Evolutionary conservation across 2,329 filamentous ascomycete species (phyloP), one percentile per base, ranked within the genome.

Genomic region (Paecilomyces niveus): DNA sequence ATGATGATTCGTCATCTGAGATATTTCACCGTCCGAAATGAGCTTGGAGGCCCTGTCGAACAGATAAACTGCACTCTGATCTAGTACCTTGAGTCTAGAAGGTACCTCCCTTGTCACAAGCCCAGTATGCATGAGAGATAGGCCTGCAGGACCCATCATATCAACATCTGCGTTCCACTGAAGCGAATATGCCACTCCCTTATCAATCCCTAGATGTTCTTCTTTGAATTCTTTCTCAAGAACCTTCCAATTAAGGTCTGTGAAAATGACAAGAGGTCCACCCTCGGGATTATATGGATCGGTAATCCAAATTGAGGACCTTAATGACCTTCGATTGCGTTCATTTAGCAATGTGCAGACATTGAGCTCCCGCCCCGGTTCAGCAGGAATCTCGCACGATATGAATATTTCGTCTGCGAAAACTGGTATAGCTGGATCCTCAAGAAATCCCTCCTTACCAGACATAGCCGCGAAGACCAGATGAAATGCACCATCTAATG

Each of bases 401-500:
- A 51, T n/a, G 49, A 22, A 51, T 10, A 51, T 51, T n/a, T 51
- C 49, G n/a, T 51, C 49, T 21, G 18, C 49, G 22, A 21, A 51
- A 51, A 51, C n/a, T 9, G 49, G 49, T n/a, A 51, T 21, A 10
- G 49, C 49, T 5, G 49, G 49, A 10, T 51, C 49, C 18, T 51
- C n/a, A 5, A 51, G 49, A 10, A n/a, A n/a, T n/a, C 49, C 49
- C 6, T n/a, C 35, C 49, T 31, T n/a, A 10, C 15, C 49, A 22
- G n/a, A 51, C 15, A 59, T 50, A 8, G 57, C 57, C 10, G 50
- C 8, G n/a, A 61, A 59, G 2, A 60, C 18, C 10, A 58, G 35
- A 39, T 66, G 65, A 32, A 67, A 61, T 21, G 61, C 39, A 53
- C 39, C 54, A 57, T 67, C 65, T 8, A 68, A 49, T 2, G 56